Percentiles rank a stretch among this genome's conserved stretches.
Conservation (phyloP, 2,329 filamentous ascomycete genomes). For the Phyllachora maydis region DNA sequence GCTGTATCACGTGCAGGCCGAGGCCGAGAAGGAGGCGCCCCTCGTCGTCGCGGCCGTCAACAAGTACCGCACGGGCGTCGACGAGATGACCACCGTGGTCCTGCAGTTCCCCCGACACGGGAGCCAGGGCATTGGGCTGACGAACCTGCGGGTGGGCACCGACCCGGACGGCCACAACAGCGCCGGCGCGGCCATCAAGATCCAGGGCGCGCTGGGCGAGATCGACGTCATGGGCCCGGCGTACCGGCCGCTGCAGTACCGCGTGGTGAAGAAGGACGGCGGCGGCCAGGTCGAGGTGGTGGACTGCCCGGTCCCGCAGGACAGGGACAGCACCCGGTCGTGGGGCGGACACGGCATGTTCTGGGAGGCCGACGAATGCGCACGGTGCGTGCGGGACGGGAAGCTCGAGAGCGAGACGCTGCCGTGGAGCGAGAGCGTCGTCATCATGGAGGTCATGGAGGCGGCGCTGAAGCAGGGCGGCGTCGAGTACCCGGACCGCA, state of each 20-base stretch:
- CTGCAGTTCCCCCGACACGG: constrained; percentile 50
- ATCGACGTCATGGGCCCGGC: constrained; percentile 60
- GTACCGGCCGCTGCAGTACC: constrained; percentile 46
- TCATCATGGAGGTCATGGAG: constrained; percentile 62
- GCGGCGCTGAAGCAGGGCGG: constrained; percentile 29
- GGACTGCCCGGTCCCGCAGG: constrained; percentile 31
- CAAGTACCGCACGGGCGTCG: constrained; percentile 53
- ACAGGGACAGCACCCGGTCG: constrained; percentile 21
- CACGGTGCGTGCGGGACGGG: constrained; percentile 42
- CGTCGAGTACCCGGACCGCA: constrained; percentile 31
- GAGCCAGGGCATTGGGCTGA: constrained; percentile 53
- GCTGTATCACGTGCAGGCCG: constrained; percentile 60
- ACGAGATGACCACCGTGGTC: constrained; percentile 62
- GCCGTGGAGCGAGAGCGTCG: constrained; percentile 55
- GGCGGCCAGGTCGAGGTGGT: constrained; percentile 26
- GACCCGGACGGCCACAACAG: constrained; percentile 39
- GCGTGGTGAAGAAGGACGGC: constrained; percentile 32
- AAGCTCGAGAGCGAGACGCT: constrained; percentile 53
- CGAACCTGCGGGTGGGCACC: constrained; percentile 37
- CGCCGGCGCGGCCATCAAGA: constrained; percentile 48
- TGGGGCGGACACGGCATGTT: constrained; percentile 74
- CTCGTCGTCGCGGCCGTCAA: constrained; percentile 47
- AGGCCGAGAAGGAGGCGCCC: constrained; percentile 46
- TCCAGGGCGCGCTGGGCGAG: constrained; percentile 65
- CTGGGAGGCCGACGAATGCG: constrained; percentile 22